phyloP scores from a whole-genome alignment of 2,329 filamentous ascomycete genomes.

The Sodiomyces alkalinus region DNA sequence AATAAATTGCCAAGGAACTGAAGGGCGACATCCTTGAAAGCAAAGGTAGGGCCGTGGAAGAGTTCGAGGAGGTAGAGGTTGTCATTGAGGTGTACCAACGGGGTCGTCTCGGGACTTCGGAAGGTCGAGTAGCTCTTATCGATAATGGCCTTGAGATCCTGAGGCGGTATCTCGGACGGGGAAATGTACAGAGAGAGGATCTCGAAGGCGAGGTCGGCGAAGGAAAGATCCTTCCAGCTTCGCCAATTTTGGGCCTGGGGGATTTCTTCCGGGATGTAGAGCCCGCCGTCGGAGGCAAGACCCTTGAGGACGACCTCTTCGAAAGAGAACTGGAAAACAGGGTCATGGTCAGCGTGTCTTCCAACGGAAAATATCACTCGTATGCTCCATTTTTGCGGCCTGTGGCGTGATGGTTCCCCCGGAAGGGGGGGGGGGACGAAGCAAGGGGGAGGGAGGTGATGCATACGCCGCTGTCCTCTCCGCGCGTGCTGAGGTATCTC shows the following conservation, averaged over 20 bases:
- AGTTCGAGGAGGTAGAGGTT: constrained; percentile 82
- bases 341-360: not conserved
- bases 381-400: no score
- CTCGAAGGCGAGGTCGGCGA: constrained; percentile 67
- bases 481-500: constrained; percentile 34
- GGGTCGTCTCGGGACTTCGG: constrained; percentile 62
- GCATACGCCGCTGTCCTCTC: constrained; percentile 32
- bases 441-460: constrained; percentile 1
- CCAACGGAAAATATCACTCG: not conserved
- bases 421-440: not conserved
- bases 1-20: constrained; percentile 96
- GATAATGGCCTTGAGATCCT: constrained; percentile 73
- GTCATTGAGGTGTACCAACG: constrained; percentile 60
- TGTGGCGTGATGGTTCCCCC: no score
- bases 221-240: constrained; percentile 65
- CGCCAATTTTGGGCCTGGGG: constrained; percentile 51
- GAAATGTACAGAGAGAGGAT: constrained; percentile 85
- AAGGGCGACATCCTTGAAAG: constrained; percentile 84
- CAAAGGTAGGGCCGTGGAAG: constrained; percentile 90
- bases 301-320: constrained; percentile 85
- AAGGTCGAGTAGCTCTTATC: constrained; percentile 80
- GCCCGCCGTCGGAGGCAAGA: constrained; percentile 70
- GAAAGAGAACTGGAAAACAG: constrained; percentile 56
- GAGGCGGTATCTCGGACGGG: constrained; percentile 60
- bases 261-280: constrained; percentile 78